Evolutionary conservation across 1,284 basidiomycete genomes (phyloP).

Genomic region (Gymnopus androsaceus): DNA sequence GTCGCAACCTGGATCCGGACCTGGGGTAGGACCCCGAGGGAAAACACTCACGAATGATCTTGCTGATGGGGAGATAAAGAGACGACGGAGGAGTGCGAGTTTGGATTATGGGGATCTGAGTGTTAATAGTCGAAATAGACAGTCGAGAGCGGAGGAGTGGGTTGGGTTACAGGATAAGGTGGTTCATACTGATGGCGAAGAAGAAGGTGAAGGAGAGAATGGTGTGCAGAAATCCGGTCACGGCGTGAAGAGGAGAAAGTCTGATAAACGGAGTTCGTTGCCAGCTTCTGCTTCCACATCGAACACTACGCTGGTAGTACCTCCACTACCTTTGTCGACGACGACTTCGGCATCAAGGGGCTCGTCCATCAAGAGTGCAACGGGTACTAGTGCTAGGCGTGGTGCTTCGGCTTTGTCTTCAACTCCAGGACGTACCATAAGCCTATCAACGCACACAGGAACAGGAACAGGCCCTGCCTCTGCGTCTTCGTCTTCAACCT

Average conservation of each 20-base stretch:
- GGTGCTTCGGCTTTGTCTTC: neutral
- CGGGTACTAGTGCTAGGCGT: neutral
- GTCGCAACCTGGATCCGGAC: neutral
- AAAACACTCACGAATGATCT: neutral
- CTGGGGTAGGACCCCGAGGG: neutral
- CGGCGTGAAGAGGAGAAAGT: constrained; percentile 14
- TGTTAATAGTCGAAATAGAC: neutral
- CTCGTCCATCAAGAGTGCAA: constrained; percentile 6
- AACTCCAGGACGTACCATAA: too few relatives aligned
- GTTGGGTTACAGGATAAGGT: constrained; percentile 19
- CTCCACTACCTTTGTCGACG: neutral
- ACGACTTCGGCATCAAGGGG: neutral
- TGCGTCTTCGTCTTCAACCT: too few relatives aligned
- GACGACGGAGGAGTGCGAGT: constrained; percentile 22
- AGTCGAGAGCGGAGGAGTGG: constrained; percentile 26
- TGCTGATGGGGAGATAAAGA: constrained; percentile 14
- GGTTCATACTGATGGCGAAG: constrained; percentile 10
- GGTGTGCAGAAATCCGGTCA: too few relatives aligned
- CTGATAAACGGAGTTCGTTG: constrained; percentile 1
- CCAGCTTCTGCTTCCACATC: neutral
- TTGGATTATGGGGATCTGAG: constrained; percentile 11
- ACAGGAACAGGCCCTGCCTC: too few relatives aligned
- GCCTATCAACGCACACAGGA: too few relatives aligned
- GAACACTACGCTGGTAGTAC: neutral
- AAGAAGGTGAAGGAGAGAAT: neutral